A percentile compares a stretch with the other conserved stretches of the same genome.
Evolutionary conservation across 2,329 filamentous ascomycete species (phyloP).

Genomic region (Beauveria bassiana): DNA sequence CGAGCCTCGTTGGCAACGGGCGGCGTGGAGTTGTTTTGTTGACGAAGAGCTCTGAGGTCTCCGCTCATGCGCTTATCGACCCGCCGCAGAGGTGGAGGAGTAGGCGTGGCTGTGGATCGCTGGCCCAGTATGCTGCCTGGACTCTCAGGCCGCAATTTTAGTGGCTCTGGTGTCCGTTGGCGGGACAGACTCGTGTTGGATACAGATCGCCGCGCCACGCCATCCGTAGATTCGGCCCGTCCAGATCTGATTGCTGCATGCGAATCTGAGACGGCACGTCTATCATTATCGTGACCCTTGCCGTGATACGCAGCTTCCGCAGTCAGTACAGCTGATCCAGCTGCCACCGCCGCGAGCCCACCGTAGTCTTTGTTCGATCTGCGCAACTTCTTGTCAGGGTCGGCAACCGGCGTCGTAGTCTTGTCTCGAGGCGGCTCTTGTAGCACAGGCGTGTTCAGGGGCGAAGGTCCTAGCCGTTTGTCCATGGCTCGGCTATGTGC

Average conservation of each 20-base stretch:
- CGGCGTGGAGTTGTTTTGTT: slow-evolving; percentile 38
- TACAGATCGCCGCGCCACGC: slow-evolving; percentile 32
- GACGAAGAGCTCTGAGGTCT: slow-evolving; percentile 49
- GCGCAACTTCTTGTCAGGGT: slow-evolving; percentile 34
- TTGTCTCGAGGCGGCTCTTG: slow-evolving; percentile 29
- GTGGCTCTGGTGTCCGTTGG: slow-evolving; percentile 45
- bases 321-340: slow-evolving; percentile 9
- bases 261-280: slow-evolving; percentile 30
- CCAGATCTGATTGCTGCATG: neutral
- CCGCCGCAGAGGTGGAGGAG: slow-evolving; percentile 58
- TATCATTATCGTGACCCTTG: neutral
- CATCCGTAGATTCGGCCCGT: slow-evolving; percentile 16
- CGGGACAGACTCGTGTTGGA: slow-evolving; percentile 49
- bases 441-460: slow-evolving; percentile 31
- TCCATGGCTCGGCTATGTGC: slow-evolving; percentile 15
- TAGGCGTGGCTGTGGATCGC: slow-evolving; percentile 36
- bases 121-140: slow-evolving; percentile 46
- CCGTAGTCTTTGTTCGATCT: slow-evolving; percentile 23
- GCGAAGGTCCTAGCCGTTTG: slow-evolving; percentile 24
- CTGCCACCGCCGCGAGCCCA: slow-evolving; percentile 14
- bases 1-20: slow-evolving; percentile 83
- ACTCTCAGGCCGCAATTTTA: slow-evolving; percentile 54
- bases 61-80: slow-evolving; percentile 62
- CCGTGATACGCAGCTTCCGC: neutral
- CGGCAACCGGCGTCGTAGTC: slow-evolving; percentile 26